phyloP scores from a whole-genome alignment of 129 eudicot species.

The Flaveria bidentis region DNA sequence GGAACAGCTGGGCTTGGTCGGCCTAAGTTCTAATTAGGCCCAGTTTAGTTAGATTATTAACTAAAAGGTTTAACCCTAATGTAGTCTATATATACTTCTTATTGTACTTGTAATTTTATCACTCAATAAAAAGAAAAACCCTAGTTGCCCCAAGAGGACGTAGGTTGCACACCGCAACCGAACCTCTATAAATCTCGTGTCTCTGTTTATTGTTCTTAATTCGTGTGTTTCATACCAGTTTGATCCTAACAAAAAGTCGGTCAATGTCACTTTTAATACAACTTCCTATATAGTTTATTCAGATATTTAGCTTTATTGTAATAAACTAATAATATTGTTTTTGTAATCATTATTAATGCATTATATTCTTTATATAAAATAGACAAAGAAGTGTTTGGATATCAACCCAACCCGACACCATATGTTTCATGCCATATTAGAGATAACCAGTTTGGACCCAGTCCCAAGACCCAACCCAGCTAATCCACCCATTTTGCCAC shows the following conservation, averaged over 20 bases:
- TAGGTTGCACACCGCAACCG: too few species aligned
- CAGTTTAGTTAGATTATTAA: too few species aligned
- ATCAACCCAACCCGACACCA: not conserved
- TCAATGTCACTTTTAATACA: not conserved
- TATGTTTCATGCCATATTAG: not conserved
- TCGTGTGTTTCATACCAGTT: too few species aligned
- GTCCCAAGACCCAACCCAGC: not conserved
- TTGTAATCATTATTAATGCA: not conserved
- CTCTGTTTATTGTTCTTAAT: too few species aligned
- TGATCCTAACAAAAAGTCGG: not conserved
- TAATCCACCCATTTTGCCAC: not conserved
- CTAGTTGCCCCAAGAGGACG: too few species aligned
- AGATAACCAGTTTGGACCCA: not conserved
- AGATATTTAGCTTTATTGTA: not conserved
- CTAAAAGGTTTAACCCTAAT: too few species aligned
- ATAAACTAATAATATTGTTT: not conserved
- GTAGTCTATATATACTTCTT: too few species aligned
- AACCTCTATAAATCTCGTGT: too few species aligned
- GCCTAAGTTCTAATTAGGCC: too few species aligned
- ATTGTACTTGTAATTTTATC: too few species aligned
- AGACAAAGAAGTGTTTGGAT: not conserved
- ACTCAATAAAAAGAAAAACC: too few species aligned
- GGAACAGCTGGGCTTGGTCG: too few species aligned
- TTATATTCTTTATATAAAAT: not conserved
- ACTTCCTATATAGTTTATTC: not conserved